Base-by-base conservation (phyloP, 139 green algal genomes). In the Chara braunii region DNA sequence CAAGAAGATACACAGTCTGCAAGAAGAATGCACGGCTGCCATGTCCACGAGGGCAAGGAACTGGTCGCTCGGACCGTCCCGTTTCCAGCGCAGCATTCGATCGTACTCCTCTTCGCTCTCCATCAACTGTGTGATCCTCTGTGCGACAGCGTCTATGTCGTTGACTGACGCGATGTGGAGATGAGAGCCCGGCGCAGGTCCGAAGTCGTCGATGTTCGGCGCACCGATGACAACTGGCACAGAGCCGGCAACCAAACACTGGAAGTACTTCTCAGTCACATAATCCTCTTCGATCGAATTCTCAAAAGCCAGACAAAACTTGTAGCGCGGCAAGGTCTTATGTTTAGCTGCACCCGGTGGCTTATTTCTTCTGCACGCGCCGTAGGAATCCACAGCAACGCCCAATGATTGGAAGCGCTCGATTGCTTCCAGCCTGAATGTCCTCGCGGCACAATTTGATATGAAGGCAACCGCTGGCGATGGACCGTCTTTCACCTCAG, bases 241-340 rank as follows among this genome's bases (percentile, higher is more conserved):
- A 1, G 54, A 34, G 3, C 65, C 65, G 7, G 34, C 56, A 2
- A 44, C 56, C 7, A 74, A 37, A 50, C 58, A 43, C 29, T 72
- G 58, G 42, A 42, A 74, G 32, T 51, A 74, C 58, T 74, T 74
- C 32, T 74, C 65, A 0, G 65, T 74, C 18, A 74, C 65, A 50
- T 74, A 74, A 37, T 74, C 65, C 24, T 57, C 31, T 14, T 72
- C 63, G 18, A 31, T 55, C 0, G 56, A 48, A 43, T 74, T 74
- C 23, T 74, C 65, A 29, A 74, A 74, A 1, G 65, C 65, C 29
- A 70, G 36, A 24, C 32, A 74, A 29, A 74, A 74, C 14, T 45
- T 64, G 54, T 74, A 71, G 0, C 18, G 40, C 0, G 37, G 23
- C 0, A 72, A 30, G n/a, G n/a, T n/a, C n/a, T n/a, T n/a, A n/a